Evolutionary conservation across 169 alveolate species (phyloP), one percentile per base, ranked within the genome.

Genomic region (Eimeria maxima): DNA sequence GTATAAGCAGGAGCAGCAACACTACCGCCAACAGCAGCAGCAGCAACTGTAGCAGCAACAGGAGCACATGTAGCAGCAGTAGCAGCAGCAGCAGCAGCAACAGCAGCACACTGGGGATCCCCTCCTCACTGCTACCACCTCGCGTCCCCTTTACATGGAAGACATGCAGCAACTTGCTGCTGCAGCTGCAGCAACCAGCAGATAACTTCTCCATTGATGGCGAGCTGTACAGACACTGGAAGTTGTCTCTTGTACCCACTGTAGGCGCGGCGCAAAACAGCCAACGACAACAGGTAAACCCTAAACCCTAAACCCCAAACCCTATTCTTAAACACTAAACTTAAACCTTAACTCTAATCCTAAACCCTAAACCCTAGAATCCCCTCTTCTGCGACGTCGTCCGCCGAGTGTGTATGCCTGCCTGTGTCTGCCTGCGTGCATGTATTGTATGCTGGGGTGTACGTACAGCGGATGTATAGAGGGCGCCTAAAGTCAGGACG

Each of bases 401-500:
- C 38, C 0, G 38, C 38, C 38, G 38, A 33, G 38, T 33, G 38
- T 33, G 38, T 33, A 33, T 33, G 38, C 38, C 1, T 33, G 38
- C n/a, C n/a, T n/a, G n/a, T n/a, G n/a, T n/a, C n/a, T n/a, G n/a
- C n/a, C n/a, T 33, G 38, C 1, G 2, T 33, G 38, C 60, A 1
- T 53, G 60, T 53, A 53, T 7, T 7, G 60, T 53, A 11, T 7
- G 10, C 16, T 20, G 38, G 55, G 84, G 84, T 73, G 44, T 29
- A 73, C 2, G 20, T 27, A 11, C 95, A 90, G 95, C 69, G 95
- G n/a, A 90, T 90, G 95, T 71, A 78, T 47, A 33, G 55, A 13
- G 95, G 95, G n/a, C 69, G 95, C 1, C 87, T 90, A 7, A 76
- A 55, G 29, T 90, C 95, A 4, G 95, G 95, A 8, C 50, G 95